A percentile compares a stretch with the other conserved stretches of the same genome.
Evolutionary conservation across 2,329 filamentous ascomycete genomes (phyloP).

Genomic region (Cladobotryum mycophilum): DNA sequence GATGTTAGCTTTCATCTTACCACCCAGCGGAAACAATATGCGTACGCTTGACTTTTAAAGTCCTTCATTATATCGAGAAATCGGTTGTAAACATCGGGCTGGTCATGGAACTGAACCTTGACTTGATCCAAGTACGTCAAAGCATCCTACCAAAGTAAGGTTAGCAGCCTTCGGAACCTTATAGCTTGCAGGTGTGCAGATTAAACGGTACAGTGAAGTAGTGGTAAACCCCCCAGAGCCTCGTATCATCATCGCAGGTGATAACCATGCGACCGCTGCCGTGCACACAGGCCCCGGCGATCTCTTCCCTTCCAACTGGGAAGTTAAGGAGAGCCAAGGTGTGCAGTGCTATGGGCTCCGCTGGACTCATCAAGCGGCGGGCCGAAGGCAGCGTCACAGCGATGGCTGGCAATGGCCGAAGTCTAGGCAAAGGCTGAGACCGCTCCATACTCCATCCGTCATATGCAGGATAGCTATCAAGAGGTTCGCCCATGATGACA

Average conservation of each 20-base stretch:
- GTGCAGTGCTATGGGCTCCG: conserved; percentile 4
- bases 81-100: conserved; percentile 93
- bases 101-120: conserved; percentile 94
- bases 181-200: conserved; percentile 1
- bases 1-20: conserved; percentile 48
- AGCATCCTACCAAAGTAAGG: conserved; percentile 47
- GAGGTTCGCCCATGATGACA: not conserved
- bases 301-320: conserved; percentile 11
- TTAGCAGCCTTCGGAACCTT: conserved; percentile 10
- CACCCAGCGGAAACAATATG: conserved; percentile 16
- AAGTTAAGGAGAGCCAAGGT: conserved; percentile 5
- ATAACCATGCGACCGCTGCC: conserved; percentile 18
- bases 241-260: conserved; percentile 14
- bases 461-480: not conserved
- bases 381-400: conserved; percentile 7
- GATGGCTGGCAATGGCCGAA: conserved; percentile 4
- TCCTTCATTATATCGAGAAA: conserved; percentile 99
- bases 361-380: conserved; percentile 1
- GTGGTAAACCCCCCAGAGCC: conserved; percentile 18
- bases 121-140: conserved; percentile 97
- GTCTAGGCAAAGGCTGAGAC: not conserved
- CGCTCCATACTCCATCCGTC: not conserved
- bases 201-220: conserved; percentile 20
- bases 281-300: conserved; percentile 18
- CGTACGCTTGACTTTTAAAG: conserved; percentile 93